Evolutionary conservation across 2,329 filamentous ascomycete genomes (phyloP), one percentile per base, ranked within the genome.

Genomic region (Fusarium veterinarium): DNA sequence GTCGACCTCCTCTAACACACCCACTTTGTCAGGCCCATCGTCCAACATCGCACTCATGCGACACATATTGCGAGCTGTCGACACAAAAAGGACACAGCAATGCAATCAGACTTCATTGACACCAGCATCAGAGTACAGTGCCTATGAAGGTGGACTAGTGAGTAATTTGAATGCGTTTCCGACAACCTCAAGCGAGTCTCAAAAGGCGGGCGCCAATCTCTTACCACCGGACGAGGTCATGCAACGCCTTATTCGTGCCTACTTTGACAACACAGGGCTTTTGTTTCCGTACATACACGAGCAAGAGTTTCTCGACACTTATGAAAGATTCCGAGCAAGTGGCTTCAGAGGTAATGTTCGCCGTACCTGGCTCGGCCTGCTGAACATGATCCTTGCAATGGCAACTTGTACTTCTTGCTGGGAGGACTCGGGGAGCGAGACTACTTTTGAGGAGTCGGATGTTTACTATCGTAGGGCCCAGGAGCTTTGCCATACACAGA

Each of bases 351-450:
- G 74, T 0, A 80, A 77, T 7, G 81, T 84, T 1, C 79, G 85
- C 1, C 81, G 83, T n/a, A 84, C 86, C 0, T 88, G 86, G 86
- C 80, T 88, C 0, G 85, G 84, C 1, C 71, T 87, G 6, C 73
- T 88, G 0, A 88, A 88, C 55, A 84, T 87, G 61, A 81, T 88
- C 0, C 77, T 88, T 3, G 85, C 86, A 3, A 84, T 88, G 79
- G 83, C 85, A 0, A 82, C 79, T 17, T 84, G 80, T 23, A 64
- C 62, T 8, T 64, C 62, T 1, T 64, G 62, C 20, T 64, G 62
- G 62, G 62, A 64, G 19, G 62, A 64, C 8, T 56, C 62, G 9
- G 62, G 75, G 13, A 74, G 77, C 11, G 76, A 78, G 33, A 71
- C 63, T 4, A 76, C 78, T 1, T 66, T 12, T 14, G 60, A 78